Conservation (phyloP, 371 early-diverging fungal genomes). For the Rhizomucor pusillus region DNA sequence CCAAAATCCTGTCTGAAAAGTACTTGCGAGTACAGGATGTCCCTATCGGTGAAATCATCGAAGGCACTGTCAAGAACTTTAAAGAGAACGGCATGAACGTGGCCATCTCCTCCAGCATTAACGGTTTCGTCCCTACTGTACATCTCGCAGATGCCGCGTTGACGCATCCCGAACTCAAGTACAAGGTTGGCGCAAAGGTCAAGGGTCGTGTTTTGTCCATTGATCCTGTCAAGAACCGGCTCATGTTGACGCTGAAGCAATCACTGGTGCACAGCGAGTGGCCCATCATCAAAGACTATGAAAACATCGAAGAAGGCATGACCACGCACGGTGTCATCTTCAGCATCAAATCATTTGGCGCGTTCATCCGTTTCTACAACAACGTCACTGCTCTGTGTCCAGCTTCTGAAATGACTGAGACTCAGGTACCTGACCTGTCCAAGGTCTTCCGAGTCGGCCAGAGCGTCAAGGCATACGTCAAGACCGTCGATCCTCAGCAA, state of each 20-base stretch:
- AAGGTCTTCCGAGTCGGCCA: slow-evolving; percentile 71
- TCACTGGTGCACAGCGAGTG: slow-evolving; percentile 71
- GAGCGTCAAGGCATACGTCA: slow-evolving; percentile 74
- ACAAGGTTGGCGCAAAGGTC: slow-evolving; percentile 68
- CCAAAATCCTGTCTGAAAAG: slow-evolving; percentile 64
- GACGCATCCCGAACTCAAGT: slow-evolving; percentile 73
- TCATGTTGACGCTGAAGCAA: slow-evolving; percentile 79
- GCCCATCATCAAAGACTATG: slow-evolving; percentile 62
- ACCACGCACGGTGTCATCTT: slow-evolving; percentile 67
- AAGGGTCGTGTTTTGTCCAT: slow-evolving; percentile 71
- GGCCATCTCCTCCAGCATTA: slow-evolving; percentile 59
- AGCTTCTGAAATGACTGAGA: slow-evolving; percentile 61
- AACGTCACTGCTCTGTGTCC: slow-evolving; percentile 68
- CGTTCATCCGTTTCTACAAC: slow-evolving; percentile 78
- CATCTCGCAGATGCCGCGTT: slow-evolving; percentile 80
- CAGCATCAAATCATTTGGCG: slow-evolving; percentile 62
- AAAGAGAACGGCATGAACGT: slow-evolving; percentile 65
- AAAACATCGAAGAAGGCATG: slow-evolving; percentile 53
- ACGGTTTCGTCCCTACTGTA: slow-evolving; percentile 66
- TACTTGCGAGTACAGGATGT: slow-evolving; percentile 73
- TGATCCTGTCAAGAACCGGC: slow-evolving; percentile 47
- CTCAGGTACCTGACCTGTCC: slow-evolving; percentile 38
- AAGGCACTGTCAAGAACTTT: slow-evolving; percentile 53
- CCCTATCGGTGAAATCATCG: slow-evolving; percentile 64
- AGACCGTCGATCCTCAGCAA: slow-evolving; percentile 51